Evolutionary conservation across 2,329 filamentous ascomycete genomes (phyloP), one percentile per base, ranked within the genome.

Genomic region (Penicillium hordei): DNA sequence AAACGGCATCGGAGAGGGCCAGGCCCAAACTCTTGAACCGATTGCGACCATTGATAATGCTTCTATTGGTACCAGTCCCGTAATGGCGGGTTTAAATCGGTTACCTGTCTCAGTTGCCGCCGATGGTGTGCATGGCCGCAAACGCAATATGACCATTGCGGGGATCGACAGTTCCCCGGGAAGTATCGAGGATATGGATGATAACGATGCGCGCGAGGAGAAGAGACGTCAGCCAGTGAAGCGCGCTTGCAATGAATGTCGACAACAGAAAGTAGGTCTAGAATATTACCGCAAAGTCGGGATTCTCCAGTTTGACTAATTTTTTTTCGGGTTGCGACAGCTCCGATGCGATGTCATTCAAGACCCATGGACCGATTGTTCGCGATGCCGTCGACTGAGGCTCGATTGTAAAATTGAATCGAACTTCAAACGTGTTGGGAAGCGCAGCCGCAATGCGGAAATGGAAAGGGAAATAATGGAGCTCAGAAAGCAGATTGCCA

Each of bases 341-440:
- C 79, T 89, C 59, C 83, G 84, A 68, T 89, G 86, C 75, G 85
- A 89, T 75, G 86, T 88, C 60, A 75, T 84, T 57, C 84, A 86
- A 68, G 84, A 87, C 45, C 86, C 85, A 12, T 88, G 85, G 74
- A 78, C 79, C 59, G 78, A 81, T 51, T 89, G 86, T 73, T 81
- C 80, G 38, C 81, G 86, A 60, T 89, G 86, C 72, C 78, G 80
- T 60, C 86, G 86, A 64, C 80, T 88, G 57, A 82, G 81, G 59
- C 82, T 88, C 39, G 79, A 81, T 54, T 89, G 86, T 75, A 85
- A 86, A 67, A 87, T 89, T 70, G 85, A 88, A 67, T 83, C 84
- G 60, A 86, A 86, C 72, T 89, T 89, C 77, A 88, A 87, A 75
- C 82, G 86, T 60, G 77, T 88, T 34, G 86, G 85, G 48, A 88